Base-by-base conservation (phyloP, 2,329 filamentous ascomycete genomes). In the Endothia cerciana region DNA sequence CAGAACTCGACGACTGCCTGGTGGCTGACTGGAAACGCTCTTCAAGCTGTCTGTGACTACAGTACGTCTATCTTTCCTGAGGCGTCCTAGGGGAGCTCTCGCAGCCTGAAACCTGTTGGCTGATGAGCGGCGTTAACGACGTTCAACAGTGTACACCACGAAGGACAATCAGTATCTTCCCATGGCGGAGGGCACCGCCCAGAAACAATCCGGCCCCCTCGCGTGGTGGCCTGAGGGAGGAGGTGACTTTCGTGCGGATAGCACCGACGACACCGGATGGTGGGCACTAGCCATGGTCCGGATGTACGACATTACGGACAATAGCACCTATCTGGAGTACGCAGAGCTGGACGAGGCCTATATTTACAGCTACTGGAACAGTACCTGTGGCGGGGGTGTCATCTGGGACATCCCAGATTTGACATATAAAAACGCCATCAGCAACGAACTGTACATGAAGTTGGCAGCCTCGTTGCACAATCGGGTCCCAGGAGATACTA, bases 251-350 rank as follows among this genome's bases (percentile, higher is more conserved):
- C 77, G 77, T 47, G 77, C 74, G 22, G 76, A 78, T 62, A 77
- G 74, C 62, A 80, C 78, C 69, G 87, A 89, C 68, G 87, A 89
- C 70, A 83, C 86, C 72, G 82, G 84, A n/a, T 89, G 87, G 87
- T 89, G 87, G 87, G 85, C 82, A 11, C 78, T 89, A 65, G 86
- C 79, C 22, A 82, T 86, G 79, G 83, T 89, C 62, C 80, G 83
- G 30, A 78, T 83, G 4, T 87, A 81, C 71, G 87, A 89, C 71
- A 76, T 85, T 19, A 86, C 85, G 0, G 75, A 77, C 3, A 77
- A 87, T 55, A 43, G 69, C 1, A 77, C 79, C n/a, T 89, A 86
- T 69, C 82, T 89, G 47, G 72, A 84, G 57, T 78, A 81, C 6
- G 84, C 86, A 10, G 79, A 80, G 63, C 73, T 78, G 41, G 81